Base-by-base conservation (phyloP, 805 yeast species). In the Deakozyma indianensis region DNA sequence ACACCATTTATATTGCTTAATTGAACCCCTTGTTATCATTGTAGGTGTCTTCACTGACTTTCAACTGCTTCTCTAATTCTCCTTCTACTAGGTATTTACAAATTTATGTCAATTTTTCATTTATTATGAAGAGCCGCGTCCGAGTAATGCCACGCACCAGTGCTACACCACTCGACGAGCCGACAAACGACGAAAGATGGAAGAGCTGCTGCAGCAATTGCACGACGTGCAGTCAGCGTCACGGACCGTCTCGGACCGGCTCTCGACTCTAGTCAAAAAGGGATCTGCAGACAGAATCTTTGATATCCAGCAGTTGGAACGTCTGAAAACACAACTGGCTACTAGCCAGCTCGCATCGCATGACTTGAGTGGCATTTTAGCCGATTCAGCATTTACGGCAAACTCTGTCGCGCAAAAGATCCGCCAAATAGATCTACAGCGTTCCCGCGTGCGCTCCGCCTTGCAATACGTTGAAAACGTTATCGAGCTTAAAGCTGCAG, bases 391-490 rank as follows among this genome's bases (percentile, higher is more conserved):
- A 43, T 71, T 71, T 42, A 65, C 79, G 46, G 88, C 95, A 4
- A 66, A 71, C 32, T 67, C 73, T 15, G 74, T 88, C 44, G 81
- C 94, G 1, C 73, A 73, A 38, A 75, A 78, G 50, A 84, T 88
- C 47, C 70, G 81, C 46, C 60, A 77, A 2, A 66, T 84, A 35
- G 95, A 86, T 58, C 65, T 66, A 35, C 95, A 88, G 55, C 75
- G 80, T 49, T 65, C 70, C 3, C 72, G 82, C 32, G 83, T 88
- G 15, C 63, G 70, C 43, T 64, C 70, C 40, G 77, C 94, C 0
- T 68, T 77, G 20, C 64, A 68, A 15, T 85, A 79, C 56, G 90
- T 85, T 2, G 67, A 71, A 32, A 66, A 78, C 48, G 80, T 83
- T 1, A 78, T 80, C 48, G 60, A 69, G n/a, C 64, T 90, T 49